Evolutionary conservation across 2,329 filamentous ascomycete genomes (phyloP).

Genomic region (Xylariaceae sp.): DNA sequence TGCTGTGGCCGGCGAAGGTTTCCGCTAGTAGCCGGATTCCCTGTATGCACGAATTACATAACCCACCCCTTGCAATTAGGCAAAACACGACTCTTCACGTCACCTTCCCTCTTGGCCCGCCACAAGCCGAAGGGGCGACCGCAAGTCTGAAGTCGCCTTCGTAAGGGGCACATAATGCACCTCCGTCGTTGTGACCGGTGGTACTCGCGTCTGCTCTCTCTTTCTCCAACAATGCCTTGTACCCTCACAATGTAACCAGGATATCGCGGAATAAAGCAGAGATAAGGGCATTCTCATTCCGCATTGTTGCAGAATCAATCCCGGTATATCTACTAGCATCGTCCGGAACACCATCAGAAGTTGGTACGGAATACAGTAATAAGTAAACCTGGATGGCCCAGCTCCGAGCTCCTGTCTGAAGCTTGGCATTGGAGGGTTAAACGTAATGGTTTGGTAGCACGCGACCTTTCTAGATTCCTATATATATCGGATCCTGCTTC

Average conservation of each 20-base stretch:
- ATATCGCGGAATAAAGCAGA: too few species aligned
- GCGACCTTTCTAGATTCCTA: neutral
- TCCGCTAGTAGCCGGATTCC: constrained; percentile 13
- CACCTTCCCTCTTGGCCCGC: constrained; percentile 8
- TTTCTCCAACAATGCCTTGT: too few species aligned
- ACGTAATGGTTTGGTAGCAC: neutral
- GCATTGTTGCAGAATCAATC: too few species aligned
- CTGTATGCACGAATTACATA: neutral
- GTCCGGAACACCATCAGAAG: too few species aligned
- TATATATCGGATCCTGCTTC: neutral
- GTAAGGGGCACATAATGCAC: neutral
- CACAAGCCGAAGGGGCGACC: constrained; percentile 15
- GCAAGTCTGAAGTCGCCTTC: neutral
- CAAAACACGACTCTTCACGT: neutral
- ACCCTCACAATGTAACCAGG: too few species aligned
- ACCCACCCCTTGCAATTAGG: neutral
- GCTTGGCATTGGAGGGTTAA: neutral
- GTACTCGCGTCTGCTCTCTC: too few species aligned
- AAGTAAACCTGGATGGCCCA: too few species aligned
- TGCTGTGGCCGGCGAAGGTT: constrained; percentile 4
- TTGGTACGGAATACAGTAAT: too few species aligned
- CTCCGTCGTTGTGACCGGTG: too few species aligned
- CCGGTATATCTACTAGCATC: too few species aligned
- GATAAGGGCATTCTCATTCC: too few species aligned
- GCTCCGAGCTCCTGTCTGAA: neutral